A percentile compares a stretch with the other conserved stretches of the same genome.
phyloP scores from a whole-genome alignment of 495 filamentous ascomycete genomes.

The Hypoxylon fragiforme region DNA sequence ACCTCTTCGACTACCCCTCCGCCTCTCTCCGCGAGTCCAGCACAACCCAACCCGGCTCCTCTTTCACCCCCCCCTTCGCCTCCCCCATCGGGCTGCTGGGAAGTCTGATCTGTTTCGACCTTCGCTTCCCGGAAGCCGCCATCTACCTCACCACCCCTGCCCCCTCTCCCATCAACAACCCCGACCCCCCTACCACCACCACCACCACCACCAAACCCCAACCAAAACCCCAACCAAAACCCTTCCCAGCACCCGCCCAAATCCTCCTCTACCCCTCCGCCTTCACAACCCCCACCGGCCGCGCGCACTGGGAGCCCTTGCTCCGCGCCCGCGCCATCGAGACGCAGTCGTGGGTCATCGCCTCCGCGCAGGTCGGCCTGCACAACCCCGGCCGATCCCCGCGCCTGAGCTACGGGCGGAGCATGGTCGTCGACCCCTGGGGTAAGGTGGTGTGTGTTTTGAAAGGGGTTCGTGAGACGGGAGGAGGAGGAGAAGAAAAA shows the following conservation, averaged over 20 bases:
- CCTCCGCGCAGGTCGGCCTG: slow-evolving; percentile 78
- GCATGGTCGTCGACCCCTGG: slow-evolving; percentile 89
- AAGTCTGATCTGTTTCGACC: slow-evolving; percentile 85
- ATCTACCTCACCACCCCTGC: slow-evolving; percentile 64
- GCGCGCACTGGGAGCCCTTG: slow-evolving; percentile 81
- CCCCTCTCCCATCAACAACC: neutral
- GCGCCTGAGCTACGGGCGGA: slow-evolving; percentile 82
- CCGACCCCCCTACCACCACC: slow-evolving; percentile 1
- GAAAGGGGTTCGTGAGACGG: slow-evolving; percentile 51
- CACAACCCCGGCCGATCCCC: slow-evolving; percentile 67
- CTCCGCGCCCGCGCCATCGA: slow-evolving; percentile 85
- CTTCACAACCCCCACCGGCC: slow-evolving; percentile 86
- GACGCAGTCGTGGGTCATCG: slow-evolving; percentile 83
- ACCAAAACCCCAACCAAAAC: too few relatives aligned
- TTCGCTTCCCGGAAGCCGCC: slow-evolving; percentile 81
- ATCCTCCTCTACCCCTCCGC: slow-evolving; percentile 87
- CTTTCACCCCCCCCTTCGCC: slow-evolving; percentile 63
- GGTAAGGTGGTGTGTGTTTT: slow-evolving; percentile 72
- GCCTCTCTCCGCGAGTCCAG: slow-evolving; percentile 33
- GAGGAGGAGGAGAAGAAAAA: slow-evolving; percentile 49
- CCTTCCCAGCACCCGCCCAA: slow-evolving; percentile 55
- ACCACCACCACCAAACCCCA: neutral
- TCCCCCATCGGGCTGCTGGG: slow-evolving; percentile 76
- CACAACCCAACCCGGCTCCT: slow-evolving; percentile 43
- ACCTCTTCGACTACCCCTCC: slow-evolving; percentile 49